These are phyloP conservation scores for Rugonectria rugulosa DNA, from an alignment of 2,329 filamentous ascomycete genomes.

Conservation along the genomic window DNA sequence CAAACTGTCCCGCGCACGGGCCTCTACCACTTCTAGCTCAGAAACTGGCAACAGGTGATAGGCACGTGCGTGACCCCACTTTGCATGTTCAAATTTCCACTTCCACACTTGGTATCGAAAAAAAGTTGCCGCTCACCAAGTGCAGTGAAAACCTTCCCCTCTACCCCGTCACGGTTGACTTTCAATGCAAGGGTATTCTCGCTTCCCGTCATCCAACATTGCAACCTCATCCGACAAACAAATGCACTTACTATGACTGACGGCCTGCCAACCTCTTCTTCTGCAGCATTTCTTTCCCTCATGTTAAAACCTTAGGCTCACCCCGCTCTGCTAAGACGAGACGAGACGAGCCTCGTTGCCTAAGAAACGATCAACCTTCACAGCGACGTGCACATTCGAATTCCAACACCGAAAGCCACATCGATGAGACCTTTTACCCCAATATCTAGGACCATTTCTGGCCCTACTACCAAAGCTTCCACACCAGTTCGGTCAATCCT, in stretches of 20 bases:
- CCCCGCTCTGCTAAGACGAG: conserved; percentile 20
- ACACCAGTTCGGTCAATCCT: conserved; percentile 63
- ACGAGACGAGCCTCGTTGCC: conserved; percentile 31
- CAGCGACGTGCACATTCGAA: conserved; percentile 23
- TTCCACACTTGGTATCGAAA: conserved; percentile 23
- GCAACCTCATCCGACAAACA: background rate
- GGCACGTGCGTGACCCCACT: conserved; percentile 44
- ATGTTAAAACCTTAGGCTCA: conserved; percentile 35
- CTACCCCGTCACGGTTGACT: conserved; percentile 19
- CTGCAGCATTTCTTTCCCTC: conserved; percentile 31
- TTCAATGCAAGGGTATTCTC: conserved; percentile 4
- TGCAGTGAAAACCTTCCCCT: conserved; percentile 24
- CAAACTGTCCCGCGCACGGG: conserved; percentile 21
- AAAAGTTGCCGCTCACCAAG: conserved; percentile 33
- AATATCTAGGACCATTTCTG: conserved; percentile 43
- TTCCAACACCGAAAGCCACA: conserved; percentile 19
- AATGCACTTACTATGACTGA: conserved; percentile 39
- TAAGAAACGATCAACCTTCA: conserved; percentile 35
- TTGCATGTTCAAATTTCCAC: conserved; percentile 36
- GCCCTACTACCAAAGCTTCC: conserved; percentile 43
- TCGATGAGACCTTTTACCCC: conserved; percentile 44
- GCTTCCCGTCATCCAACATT: background rate
- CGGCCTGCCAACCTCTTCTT: conserved; percentile 22
- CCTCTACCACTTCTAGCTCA: conserved; percentile 20
- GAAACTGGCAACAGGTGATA: conserved; percentile 2